Evolutionary conservation across 1,284 basidiomycete genomes (phyloP), one percentile per base, ranked within the genome.

Genomic region (Trichosporon asahii): DNA sequence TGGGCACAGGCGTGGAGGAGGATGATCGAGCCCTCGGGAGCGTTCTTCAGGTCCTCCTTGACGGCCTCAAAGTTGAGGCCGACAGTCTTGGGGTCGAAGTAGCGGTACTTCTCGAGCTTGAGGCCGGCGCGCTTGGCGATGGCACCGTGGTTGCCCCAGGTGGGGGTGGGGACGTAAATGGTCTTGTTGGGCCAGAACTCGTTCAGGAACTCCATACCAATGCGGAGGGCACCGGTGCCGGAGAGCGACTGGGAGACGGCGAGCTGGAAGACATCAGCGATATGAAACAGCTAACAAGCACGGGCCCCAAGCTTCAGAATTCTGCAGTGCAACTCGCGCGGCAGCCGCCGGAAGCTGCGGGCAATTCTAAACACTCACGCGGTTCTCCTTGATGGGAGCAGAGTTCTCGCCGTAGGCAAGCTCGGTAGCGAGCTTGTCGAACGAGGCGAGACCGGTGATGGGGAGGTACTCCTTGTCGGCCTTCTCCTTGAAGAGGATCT

Each of bases 381-480:
- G 84, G 79, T 89, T 89, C 78, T 90, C 87, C 76, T 88, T 87
- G 64, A 98, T 81, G n/a, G 92, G 92, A 46, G 82, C 85, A 75
- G 90, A 91, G 78, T 95, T 90, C 65, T 87, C 86, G 71, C 97
- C 95, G 83, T 98, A 98, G 31, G 96, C 97, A 66, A 99, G 88
- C 79, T 92, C 89, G 68, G 91, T 90, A 23, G 96, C 94, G 71
- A 91, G 90, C 83, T 91, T 90, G 79, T 90, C 94, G 85, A 98
- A 97, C 69, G 90, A 88, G 64, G 90, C 85, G 66, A 93, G 89
- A 80, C 95, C 80, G 67, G 93, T 95, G 84, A 99, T 99, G 73
- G 94, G 94, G 65, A 98, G 89, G 85, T 99, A 99, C 85, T 99
- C 96, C 87, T 99, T 98, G 90, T 99, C 95, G 60, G 87, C 87